Conservation (phyloP, 2,329 filamentous ascomycete genomes). For the Aureobasidium sp. region DNA sequence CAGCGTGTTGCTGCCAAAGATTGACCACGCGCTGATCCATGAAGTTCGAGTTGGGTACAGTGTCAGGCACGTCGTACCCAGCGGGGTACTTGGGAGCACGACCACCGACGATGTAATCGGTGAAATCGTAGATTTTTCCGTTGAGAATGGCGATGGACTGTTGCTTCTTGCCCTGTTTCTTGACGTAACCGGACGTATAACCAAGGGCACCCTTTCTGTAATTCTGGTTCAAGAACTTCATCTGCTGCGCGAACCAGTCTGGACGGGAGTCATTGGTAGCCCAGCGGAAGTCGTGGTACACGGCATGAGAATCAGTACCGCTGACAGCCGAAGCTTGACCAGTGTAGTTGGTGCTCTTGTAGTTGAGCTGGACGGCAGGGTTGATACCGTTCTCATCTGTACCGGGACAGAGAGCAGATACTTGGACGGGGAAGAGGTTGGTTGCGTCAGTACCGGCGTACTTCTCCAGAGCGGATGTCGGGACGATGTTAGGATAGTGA, state of each 20-base stretch:
- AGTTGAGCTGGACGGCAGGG: slow-evolving; percentile 73
- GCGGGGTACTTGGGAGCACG: slow-evolving; percentile 52
- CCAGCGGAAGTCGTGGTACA: slow-evolving; percentile 88
- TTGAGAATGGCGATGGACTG: slow-evolving; percentile 72
- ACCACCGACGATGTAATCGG: slow-evolving; percentile 70
- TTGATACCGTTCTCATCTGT: slow-evolving; percentile 59
- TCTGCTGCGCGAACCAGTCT: slow-evolving; percentile 89
- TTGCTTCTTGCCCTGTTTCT: slow-evolving; percentile 56
- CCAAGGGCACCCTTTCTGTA: slow-evolving; percentile 85
- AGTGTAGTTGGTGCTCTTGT: slow-evolving; percentile 66
- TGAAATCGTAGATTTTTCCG: slow-evolving; percentile 78
- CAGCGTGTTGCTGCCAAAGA: slow-evolving; percentile 69
- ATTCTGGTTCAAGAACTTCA: slow-evolving; percentile 64
- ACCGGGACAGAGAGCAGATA: slow-evolving; percentile 82
- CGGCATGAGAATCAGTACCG: slow-evolving; percentile 60
- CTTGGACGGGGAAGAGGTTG: slow-evolving; percentile 83
- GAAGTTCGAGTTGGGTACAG: slow-evolving; percentile 55
- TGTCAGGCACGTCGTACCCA: slow-evolving; percentile 40
- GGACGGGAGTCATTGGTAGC: slow-evolving; percentile 73
- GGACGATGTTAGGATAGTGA: slow-evolving; percentile 68
- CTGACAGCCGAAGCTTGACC: slow-evolving; percentile 58
- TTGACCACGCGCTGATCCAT: slow-evolving; percentile 68
- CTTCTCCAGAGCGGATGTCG: slow-evolving; percentile 56
- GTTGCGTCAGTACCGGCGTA: slow-evolving; percentile 89
- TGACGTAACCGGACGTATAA: slow-evolving; percentile 70